Evolutionary conservation across 2,329 filamentous ascomycete genomes (phyloP).

Genomic region (Westerdykella sp.): DNA sequence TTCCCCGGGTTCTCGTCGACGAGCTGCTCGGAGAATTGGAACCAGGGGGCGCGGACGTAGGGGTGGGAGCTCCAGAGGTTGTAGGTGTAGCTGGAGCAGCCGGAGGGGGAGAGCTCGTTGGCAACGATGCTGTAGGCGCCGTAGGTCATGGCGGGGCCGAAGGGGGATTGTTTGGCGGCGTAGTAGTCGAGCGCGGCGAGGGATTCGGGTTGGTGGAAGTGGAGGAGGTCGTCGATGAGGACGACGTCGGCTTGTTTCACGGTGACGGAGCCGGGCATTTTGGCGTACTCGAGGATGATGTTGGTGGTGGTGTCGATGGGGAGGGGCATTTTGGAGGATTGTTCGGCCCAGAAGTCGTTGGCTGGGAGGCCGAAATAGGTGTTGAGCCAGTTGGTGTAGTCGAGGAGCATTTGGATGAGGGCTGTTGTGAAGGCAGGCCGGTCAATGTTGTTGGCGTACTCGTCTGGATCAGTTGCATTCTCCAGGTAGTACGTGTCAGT

Average conservation of each 20-base stretch:
- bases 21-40: conserved; percentile 64
- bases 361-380: conserved; percentile 47
- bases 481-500: conserved; percentile 24
- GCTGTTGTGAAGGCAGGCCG: conserved; percentile 66
- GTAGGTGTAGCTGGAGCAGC: conserved; percentile 64
- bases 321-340: conserved; percentile 51
- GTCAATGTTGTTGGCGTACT: conserved; percentile 62
- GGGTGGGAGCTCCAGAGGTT: conserved; percentile 57
- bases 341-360: conserved; percentile 55
- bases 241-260: conserved; percentile 70
- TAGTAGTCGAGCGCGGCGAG: conserved; percentile 61
- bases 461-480: conserved; percentile 66
- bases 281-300: conserved; percentile 58
- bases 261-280: conserved; percentile 59
- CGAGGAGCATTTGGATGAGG: conserved; percentile 52
- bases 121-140: conserved; percentile 63
- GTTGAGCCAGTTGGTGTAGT: conserved; percentile 53
- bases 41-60: conserved; percentile 61
- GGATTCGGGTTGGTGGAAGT: conserved; percentile 52
- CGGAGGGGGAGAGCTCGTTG: conserved; percentile 58
- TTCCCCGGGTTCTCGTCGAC: conserved; percentile 55
- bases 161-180: conserved; percentile 59
- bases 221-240: conserved; percentile 58
- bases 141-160: conserved; percentile 69
- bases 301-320: conserved; percentile 49